Evolutionary conservation across 139 green algal genomes (phyloP), one percentile per base, ranked within the genome.

Genomic region (Chlamydomonas asymmetrica): DNA sequence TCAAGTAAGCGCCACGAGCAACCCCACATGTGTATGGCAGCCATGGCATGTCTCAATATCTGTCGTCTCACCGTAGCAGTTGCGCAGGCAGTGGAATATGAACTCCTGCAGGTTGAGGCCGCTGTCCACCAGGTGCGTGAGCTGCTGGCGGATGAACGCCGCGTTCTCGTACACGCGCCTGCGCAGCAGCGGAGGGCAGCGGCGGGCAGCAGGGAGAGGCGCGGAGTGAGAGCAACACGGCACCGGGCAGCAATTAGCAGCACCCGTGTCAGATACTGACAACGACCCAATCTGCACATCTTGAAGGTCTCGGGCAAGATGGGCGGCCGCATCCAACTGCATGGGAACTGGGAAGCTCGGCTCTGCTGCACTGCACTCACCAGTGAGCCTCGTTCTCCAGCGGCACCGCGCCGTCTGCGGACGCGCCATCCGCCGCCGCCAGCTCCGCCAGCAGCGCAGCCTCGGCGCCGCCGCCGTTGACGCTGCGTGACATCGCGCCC

Each of bases 321-420:
- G n/a, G n/a, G n/a, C n/a, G n/a, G n/a, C n/a, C n/a, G n/a, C n/a
- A n/a, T n/a, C n/a, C n/a, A n/a, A n/a, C n/a, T n/a, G n/a, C n/a
- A n/a, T n/a, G n/a, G n/a, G n/a, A n/a, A n/a, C n/a, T n/a, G n/a
- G n/a, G n/a, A 62, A 62, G 54, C 9, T 7, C 29, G 54, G 10
- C 54, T 9, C 54, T 18, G 38, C 37, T 40, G 40, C 64, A 4
- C 25, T 60, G 41, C 64, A 82, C 59, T 31, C 76, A 62, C 83
- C 83, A 88, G n/a, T n/a, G n/a, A n/a, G 79, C 73, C 63, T 87
- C 85, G 41, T 84, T 85, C 8, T 73, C 63, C 37, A 91, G 63
- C 1, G 81, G 79, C 41, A 31, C 35, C 7, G 37, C 38, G 18
- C 7, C 65, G 4, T 5, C 57, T 22, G 2, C 35, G 29, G 48